Conservation (phyloP, 495 filamentous ascomycete species). For the Trichoderma erinaceum region DNA sequence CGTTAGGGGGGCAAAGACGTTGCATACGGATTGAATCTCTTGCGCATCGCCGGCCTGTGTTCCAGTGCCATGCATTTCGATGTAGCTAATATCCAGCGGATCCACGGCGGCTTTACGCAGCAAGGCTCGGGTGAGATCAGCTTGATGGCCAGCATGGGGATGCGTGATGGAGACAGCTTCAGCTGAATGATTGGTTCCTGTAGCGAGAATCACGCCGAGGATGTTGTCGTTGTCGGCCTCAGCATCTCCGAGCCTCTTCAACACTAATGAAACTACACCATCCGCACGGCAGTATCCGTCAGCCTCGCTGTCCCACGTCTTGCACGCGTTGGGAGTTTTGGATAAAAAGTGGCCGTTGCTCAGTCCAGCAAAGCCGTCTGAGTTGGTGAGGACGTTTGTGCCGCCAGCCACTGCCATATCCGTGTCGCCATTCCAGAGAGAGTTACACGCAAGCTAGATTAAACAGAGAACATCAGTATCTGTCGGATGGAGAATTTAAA, state of each 20-base stretch:
- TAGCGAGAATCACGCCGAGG: slow-evolving; percentile 58
- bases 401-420: slow-evolving; percentile 21
- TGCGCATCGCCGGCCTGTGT: slow-evolving; percentile 76
- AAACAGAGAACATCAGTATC: too few species aligned
- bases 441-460: slow-evolving; percentile 32
- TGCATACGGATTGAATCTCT: slow-evolving; percentile 75
- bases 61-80: slow-evolving; percentile 88
- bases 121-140: slow-evolving; percentile 60
- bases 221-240: slow-evolving; percentile 66
- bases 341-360: neutral
- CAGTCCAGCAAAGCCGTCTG: neutral
- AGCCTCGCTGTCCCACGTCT: slow-evolving; percentile 37
- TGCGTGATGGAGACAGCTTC: slow-evolving; percentile 77
- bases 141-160: slow-evolving; percentile 68
- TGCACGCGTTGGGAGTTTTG: slow-evolving; percentile 18
- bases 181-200: slow-evolving; percentile 69
- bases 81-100: slow-evolving; percentile 69
- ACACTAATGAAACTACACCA: slow-evolving; percentile 60
- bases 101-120: slow-evolving; percentile 64
- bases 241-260: slow-evolving; percentile 73
- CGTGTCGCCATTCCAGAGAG: slow-evolving; percentile 39
- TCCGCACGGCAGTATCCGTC: slow-evolving; percentile 75
- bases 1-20: slow-evolving; percentile 64
- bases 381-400: neutral
- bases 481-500: too few species aligned